phyloP scores from a whole-genome alignment of 2,329 filamentous ascomycete species.

The Diaporthe sp. region DNA sequence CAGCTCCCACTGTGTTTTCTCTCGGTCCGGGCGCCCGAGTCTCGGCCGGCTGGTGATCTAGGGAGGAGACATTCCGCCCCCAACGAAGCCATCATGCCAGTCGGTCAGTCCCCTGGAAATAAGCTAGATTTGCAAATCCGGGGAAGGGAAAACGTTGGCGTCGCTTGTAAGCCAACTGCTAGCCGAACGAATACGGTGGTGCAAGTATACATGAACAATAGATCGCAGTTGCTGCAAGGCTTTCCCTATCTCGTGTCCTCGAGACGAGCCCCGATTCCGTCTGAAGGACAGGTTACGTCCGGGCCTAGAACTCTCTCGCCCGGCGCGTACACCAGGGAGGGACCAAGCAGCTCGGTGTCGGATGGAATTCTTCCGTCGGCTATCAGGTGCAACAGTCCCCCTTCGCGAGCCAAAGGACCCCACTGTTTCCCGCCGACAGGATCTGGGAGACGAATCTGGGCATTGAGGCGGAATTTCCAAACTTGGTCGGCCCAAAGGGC shows the following conservation, averaged over 20 bases:
- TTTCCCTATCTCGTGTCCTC: background rate
- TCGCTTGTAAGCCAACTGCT: background rate
- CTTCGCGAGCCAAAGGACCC: background rate
- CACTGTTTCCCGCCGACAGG: conserved; percentile 12
- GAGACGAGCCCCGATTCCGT: background rate
- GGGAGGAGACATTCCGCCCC: conserved; percentile 18
- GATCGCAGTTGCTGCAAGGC: background rate
- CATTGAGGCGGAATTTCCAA: conserved; percentile 7
- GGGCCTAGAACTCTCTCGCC: conserved; percentile 5
- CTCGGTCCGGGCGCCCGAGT: conserved; percentile 24
- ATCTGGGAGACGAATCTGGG: background rate
- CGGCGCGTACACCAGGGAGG: background rate
- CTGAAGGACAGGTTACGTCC: background rate
- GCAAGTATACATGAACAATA: background rate
- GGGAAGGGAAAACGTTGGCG: background rate
- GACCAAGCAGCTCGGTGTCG: conserved; percentile 10
- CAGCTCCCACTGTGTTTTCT: background rate
- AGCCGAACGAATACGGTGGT: background rate
- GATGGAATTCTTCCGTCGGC: conserved; percentile 23
- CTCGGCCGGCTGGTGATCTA: background rate
- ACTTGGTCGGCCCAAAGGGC: background rate
- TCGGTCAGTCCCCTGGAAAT: background rate
- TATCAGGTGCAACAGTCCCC: conserved; percentile 5
- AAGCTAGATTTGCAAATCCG: background rate
- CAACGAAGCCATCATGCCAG: background rate